A percentile compares a stretch with the other conserved stretches of the same genome.
Conservation (phyloP, 768 basidiomycete genomes). For the Arthromyces matolae region DNA sequence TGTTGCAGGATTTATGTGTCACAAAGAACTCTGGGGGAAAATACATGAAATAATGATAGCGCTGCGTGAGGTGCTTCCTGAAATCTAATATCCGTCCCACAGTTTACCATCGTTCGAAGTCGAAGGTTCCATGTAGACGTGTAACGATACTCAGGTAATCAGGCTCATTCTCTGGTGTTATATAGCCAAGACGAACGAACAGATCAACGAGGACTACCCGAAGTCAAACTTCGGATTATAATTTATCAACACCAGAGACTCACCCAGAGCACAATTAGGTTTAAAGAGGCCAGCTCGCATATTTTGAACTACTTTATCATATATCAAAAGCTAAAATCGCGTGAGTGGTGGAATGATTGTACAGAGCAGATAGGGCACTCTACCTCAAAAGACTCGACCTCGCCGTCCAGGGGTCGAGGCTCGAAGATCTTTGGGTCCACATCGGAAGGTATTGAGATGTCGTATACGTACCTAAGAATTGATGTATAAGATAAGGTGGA, state of each 20-base stretch:
- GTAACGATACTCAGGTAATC: constrained; percentile 75
- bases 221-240: not conserved
- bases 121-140: constrained; percentile 69
- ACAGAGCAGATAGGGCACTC: not conserved
- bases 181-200: constrained; percentile 77
- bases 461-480: constrained; percentile 70
- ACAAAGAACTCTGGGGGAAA: not conserved
- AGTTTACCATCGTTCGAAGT: constrained; percentile 57
- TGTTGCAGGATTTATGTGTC: not conserved
- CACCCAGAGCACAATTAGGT: constrained; percentile 85
- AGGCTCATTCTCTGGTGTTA: constrained; percentile 87
- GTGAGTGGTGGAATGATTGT: not conserved
- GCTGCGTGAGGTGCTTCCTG: not conserved
- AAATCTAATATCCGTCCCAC: too few relatives aligned
- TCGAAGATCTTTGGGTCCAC: constrained; percentile 46
- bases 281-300: constrained; percentile 81
- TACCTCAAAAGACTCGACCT: constrained; percentile 92
- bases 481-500: not conserved
- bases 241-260: constrained; percentile 19
- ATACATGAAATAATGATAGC: not conserved
- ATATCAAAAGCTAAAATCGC: constrained; percentile 56
- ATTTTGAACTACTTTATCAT: constrained; percentile 57
- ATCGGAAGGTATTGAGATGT: constrained; percentile 63
- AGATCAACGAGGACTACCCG: constrained; percentile 84
- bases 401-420: constrained; percentile 82